phyloP scores from a whole-genome alignment of 371 early-diverging fungal genomes.

The Circinella umbellata region DNA sequence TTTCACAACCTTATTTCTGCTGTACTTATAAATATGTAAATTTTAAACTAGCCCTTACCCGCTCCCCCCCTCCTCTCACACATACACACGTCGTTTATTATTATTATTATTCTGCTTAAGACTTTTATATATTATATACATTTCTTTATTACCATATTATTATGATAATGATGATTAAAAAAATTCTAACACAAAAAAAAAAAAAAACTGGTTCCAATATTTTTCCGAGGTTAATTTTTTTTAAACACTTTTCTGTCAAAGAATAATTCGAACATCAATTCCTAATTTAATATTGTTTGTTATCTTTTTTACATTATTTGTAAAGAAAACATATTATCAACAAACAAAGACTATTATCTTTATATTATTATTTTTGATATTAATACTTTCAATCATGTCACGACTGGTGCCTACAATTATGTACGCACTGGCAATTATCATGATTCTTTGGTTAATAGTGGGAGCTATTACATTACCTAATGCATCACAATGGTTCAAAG shows the following conservation, averaged over 20 bases:
- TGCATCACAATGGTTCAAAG: slow-evolving; percentile 25
- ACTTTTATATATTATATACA: no score
- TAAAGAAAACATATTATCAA: background rate
- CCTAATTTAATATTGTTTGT: background rate
- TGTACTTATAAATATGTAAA: no score
- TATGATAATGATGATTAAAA: no score
- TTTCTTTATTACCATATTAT: no score
- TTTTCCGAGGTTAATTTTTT: slow-evolving; percentile 1
- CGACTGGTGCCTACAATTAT: slow-evolving; percentile 21
- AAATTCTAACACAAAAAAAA: background rate
- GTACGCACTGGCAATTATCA: slow-evolving; percentile 21
- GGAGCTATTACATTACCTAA: slow-evolving; percentile 29
- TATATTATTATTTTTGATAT: no score
- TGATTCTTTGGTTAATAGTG: slow-evolving; percentile 27
- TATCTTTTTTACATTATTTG: background rate
- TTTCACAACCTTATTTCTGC: no score
- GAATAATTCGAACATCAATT: background rate
- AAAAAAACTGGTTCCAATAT: background rate
- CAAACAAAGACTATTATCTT: background rate
- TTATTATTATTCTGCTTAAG: no score
- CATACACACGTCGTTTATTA: no score
- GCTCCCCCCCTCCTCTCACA: no score
- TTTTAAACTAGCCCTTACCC: no score
- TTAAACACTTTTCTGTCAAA: background rate
- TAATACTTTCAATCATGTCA: slow-evolving; percentile 7